Evolutionary conservation across 345 rosid genomes (phyloP).

Genomic region (Bruguiera sexangula): DNA sequence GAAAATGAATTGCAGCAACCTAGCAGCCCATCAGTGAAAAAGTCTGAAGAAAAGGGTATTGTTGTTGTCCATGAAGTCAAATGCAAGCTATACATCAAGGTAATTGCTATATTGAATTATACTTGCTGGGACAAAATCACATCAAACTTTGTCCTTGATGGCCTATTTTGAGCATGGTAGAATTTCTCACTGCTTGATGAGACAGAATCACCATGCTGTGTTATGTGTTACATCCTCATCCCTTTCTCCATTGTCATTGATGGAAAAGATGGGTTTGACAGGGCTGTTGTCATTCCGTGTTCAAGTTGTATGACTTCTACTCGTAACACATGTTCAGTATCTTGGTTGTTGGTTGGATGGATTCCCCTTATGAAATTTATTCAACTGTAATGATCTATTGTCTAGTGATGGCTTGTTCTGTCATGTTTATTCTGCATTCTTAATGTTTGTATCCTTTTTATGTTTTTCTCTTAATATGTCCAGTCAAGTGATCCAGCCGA

Average conservation of each 20-base stretch:
- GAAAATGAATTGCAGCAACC: slow-evolving; percentile 75
- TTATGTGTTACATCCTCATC: too few species aligned
- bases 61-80: slow-evolving; percentile 86
- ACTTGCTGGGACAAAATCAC: neutral
- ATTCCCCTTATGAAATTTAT: too few species aligned
- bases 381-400: too few species aligned
- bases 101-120: slow-evolving; percentile 17
- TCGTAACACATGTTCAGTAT: too few species aligned
- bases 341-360: too few species aligned
- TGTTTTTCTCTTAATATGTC: slow-evolving; percentile 17
- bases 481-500: slow-evolving; percentile 80
- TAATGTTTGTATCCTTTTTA: neutral
- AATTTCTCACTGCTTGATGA: neutral
- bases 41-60: slow-evolving; percentile 77
- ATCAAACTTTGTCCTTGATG: neutral
- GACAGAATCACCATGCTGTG: too few species aligned
- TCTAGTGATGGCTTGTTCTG: neutral
- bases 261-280: too few species aligned
- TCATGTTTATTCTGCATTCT: slow-evolving; percentile 11
- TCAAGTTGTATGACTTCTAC: too few species aligned
- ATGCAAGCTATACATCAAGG: slow-evolving; percentile 97
- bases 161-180: neutral
- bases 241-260: too few species aligned
- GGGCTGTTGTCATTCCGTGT: too few species aligned
- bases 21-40: slow-evolving; percentile 90